Percentiles rank a stretch among this genome's conserved stretches.
Evolutionary conservation across 2,329 filamentous ascomycete genomes (phyloP).

Genomic region (Cryphonectria parasitica): DNA sequence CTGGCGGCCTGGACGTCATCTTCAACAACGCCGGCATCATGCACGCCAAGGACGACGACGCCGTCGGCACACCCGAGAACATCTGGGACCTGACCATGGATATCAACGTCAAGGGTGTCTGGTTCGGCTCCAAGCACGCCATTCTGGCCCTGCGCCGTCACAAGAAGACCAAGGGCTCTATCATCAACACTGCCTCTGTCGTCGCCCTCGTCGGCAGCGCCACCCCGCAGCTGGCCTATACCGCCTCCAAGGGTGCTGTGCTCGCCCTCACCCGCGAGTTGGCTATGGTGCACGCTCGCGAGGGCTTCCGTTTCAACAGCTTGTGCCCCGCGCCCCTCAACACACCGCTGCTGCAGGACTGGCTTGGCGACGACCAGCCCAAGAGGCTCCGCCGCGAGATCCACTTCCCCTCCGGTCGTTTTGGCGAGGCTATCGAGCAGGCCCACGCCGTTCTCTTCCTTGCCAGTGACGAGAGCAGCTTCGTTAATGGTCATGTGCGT

Average conservation of each 20-base stretch:
- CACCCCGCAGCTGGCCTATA: conserved; percentile 90
- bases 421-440: conserved; percentile 93
- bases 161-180: conserved; percentile 76
- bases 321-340: conserved; percentile 91
- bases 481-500: conserved; percentile 69
- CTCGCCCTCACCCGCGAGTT: conserved; percentile 87
- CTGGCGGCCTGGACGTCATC: conserved; percentile 88
- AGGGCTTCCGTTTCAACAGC: conserved; percentile 87
- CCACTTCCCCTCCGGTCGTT: conserved; percentile 86
- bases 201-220: conserved; percentile 86
- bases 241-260: conserved; percentile 90
- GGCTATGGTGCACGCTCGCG: conserved; percentile 88
- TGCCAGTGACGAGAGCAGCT: conserved; percentile 85
- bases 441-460: conserved; percentile 87
- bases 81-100: conserved; percentile 94
- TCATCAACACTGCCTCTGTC: conserved; percentile 92
- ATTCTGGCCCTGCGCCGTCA: conserved; percentile 79
- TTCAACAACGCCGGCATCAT: conserved; percentile 99
- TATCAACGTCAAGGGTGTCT: conserved; percentile 98
- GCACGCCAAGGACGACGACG: conserved; percentile 81
- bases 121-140: conserved; percentile 93
- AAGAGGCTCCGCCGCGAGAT: conserved; percentile 85
- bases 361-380: conserved; percentile 82
- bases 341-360: conserved; percentile 89
- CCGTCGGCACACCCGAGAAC: conserved; percentile 80